Evolutionary conservation across 1,139 yeast species (phyloP).

Genomic region (Magnusiomyces magnusii): DNA sequence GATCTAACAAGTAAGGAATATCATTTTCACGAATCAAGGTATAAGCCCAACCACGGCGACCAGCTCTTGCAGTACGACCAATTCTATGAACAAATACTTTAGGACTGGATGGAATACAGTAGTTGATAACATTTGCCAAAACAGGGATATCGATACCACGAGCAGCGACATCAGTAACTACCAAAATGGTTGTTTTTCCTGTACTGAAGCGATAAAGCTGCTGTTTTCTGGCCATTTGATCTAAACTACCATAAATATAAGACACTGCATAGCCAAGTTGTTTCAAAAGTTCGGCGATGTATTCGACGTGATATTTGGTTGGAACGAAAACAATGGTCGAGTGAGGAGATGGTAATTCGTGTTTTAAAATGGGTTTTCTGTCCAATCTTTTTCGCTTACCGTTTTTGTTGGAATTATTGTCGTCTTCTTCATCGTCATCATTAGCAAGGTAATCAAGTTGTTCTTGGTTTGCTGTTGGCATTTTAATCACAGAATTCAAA

Average conservation of each 20-base stretch:
- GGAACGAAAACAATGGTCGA: slow-evolving; percentile 95
- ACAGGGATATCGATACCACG: slow-evolving; percentile 99
- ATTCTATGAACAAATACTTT: slow-evolving; percentile 95
- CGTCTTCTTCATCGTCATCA: slow-evolving; percentile 42
- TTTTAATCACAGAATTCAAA: slow-evolving; percentile 73
- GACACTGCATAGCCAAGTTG: slow-evolving; percentile 82
- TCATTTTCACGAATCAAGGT: slow-evolving; percentile 81
- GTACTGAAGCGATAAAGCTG: slow-evolving; percentile 79
- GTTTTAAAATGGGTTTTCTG: slow-evolving; percentile 61
- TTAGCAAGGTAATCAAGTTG: slow-evolving; percentile 40
- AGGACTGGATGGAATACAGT: slow-evolving; percentile 83
- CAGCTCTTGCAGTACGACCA: slow-evolving; percentile 99
- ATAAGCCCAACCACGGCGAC: slow-evolving; percentile 97
- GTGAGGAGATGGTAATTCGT: slow-evolving; percentile 69
- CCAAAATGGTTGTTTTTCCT: slow-evolving; percentile 75
- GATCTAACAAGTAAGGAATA: slow-evolving; percentile 79
- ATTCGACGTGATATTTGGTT: slow-evolving; percentile 96
- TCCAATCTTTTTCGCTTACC: slow-evolving; percentile 20
- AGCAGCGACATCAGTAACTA: slow-evolving; percentile 98
- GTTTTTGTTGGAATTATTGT: slow-evolving; percentile 37
- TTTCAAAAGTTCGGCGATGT: slow-evolving; percentile 58
- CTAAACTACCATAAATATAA: slow-evolving; percentile 88
- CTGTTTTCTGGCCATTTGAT: slow-evolving; percentile 88
- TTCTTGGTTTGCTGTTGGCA: slow-evolving; percentile 65
- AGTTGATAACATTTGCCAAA: slow-evolving; percentile 88